Base-by-base conservation (phyloP, 331 rosid genomes). In the Erythrophleum ivorense region DNA sequence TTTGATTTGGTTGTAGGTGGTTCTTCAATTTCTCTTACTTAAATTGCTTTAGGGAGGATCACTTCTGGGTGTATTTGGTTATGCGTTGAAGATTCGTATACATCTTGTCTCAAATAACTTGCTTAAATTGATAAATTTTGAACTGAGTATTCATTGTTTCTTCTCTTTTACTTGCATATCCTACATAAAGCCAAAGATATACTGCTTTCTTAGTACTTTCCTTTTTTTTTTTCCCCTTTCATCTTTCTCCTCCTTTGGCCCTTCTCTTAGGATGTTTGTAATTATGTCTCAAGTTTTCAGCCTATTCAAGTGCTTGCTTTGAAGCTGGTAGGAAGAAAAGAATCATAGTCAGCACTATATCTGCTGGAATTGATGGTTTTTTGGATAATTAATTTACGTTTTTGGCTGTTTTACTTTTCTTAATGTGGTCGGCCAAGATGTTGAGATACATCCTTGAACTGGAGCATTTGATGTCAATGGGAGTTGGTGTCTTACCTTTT, bases 251-350 rank as follows among this genome's bases (percentile, higher is more conserved):
- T 58, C 65, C 7, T 24, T 24, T 2, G 38, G 40, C 40, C 67
- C 18, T 60, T 60, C 40, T 36, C 67, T 60, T 60, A 31, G 67
- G 12, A 31, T 31, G 67, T 31, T 12, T 60, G 67, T 9, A 24
- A 31, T 6, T 60, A 31, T 24, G 0, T 24, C 29, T 24, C 29
- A 24, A 24, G 31, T 29, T 12, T 60, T 63, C 19, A 1, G 13
- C 33, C n/a, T 57, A 1, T 71, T 59, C 86, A 94, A 97, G 97
- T 94, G 82, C 98, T 94, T 80, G 98, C 98, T 94, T 94, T 75
- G 98, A 94, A 91, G 98, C 95, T 9, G 98, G 98, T 43, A 88
- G 98, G 86, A 94, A 84, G 86, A 88, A 90, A 86, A 88, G 81
- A 88, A 53, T 92, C 84, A 88, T 97, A 86, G 97, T 94, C 79